A percentile compares a stretch with the other conserved stretches of the same genome.
Conservation (phyloP, 257 asterid genomes). For the Leonotis leonurus region DNA sequence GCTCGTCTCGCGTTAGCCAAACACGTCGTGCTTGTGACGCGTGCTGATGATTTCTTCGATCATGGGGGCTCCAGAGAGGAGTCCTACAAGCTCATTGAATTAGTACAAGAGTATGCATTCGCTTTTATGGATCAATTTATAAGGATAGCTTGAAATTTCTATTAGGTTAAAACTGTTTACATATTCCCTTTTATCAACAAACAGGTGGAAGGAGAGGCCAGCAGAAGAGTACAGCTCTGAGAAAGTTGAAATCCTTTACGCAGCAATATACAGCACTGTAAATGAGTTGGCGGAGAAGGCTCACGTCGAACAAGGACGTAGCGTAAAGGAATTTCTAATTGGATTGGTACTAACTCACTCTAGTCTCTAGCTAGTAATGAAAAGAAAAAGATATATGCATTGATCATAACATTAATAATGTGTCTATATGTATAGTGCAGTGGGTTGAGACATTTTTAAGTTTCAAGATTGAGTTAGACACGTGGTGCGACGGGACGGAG, state of each 20-base stretch:
- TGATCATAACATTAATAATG: too few species aligned
- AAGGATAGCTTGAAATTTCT: not conserved
- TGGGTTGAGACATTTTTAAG: slow-evolving; percentile 14
- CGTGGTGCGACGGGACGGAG: slow-evolving; percentile 1
- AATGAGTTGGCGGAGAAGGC: slow-evolving; percentile 26
- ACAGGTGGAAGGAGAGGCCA: slow-evolving; percentile 26
- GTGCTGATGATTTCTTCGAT: slow-evolving; percentile 29
- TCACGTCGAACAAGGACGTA: slow-evolving; percentile 19
- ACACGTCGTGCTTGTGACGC: not conserved
- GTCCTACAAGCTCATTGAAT: not conserved
- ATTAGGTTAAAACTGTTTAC: too few species aligned
- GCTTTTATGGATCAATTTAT: too few species aligned
- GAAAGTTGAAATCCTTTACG: slow-evolving; percentile 14
- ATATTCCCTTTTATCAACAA: too few species aligned
- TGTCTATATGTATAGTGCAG: not conserved
- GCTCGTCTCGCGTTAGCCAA: slow-evolving; percentile 21
- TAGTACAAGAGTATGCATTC: slow-evolving; percentile 16
- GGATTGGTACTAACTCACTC: not conserved
- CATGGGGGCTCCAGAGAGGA: slow-evolving; percentile 22
- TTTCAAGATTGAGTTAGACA: slow-evolving; percentile 6
- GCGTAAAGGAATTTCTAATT: slow-evolving; percentile 8
- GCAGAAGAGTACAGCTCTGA: not conserved
- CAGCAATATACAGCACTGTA: slow-evolving; percentile 15
- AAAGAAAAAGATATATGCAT: too few species aligned
- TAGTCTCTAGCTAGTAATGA: not conserved